Conservation (phyloP, 441 rosid genomes). For the Gossypium davidsonii region DNA sequence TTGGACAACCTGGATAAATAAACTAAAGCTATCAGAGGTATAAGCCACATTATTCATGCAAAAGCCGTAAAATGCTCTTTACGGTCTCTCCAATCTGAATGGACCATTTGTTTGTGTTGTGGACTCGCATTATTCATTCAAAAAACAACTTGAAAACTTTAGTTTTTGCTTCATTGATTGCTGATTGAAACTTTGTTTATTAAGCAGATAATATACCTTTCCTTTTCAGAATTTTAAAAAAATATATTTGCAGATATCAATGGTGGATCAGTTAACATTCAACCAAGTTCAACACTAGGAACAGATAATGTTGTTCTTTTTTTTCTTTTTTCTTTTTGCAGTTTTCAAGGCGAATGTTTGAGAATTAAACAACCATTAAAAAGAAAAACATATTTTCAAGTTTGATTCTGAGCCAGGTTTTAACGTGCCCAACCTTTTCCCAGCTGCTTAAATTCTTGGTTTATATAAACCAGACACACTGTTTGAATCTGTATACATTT, state of each 20-base stretch:
- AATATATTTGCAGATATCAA: not conserved
- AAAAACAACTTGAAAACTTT: not conserved
- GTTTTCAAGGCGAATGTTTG: not conserved
- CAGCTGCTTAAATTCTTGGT: not conserved
- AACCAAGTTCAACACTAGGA: not conserved
- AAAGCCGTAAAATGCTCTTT: conserved; percentile 8
- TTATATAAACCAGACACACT: not conserved
- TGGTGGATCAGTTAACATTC: conserved; percentile 8
- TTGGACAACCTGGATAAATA: conserved; percentile 10
- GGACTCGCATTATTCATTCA: not conserved
- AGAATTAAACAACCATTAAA: not conserved
- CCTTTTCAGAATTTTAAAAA: not conserved
- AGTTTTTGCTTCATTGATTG: conserved; percentile 11
- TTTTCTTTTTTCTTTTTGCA: not conserved
- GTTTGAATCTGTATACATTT: not conserved
- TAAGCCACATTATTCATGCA: conserved; percentile 13
- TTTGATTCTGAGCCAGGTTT: not conserved
- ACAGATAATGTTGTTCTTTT: not conserved
- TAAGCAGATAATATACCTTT: not conserved
- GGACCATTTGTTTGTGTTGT: not conserved
- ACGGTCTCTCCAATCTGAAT: conserved; percentile 2
- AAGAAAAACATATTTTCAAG: not conserved
- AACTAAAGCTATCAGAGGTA: not conserved
- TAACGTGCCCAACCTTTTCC: not conserved
- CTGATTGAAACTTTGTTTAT: conserved; percentile 3